A percentile compares a stretch with the other conserved stretches of the same genome.
phyloP scores from a whole-genome alignment of 306 rosid genomes.

The Glycyrrhiza uralensis region DNA sequence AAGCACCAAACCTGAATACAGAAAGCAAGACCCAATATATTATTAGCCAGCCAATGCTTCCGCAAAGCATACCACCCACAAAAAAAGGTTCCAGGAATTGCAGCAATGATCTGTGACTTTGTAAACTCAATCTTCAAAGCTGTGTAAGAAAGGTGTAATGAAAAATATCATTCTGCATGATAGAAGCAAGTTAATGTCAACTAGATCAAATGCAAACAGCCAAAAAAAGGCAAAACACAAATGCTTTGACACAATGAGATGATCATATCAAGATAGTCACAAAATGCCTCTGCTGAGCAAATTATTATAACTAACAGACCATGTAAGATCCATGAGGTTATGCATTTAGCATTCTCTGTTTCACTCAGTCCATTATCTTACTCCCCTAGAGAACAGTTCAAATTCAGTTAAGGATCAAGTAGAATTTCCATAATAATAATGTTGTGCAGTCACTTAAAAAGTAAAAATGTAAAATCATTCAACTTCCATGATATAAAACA shows the following conservation, averaged over 20 bases:
- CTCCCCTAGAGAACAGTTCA: no score
- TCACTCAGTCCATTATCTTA: no score
- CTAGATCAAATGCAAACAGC: constrained; percentile 39
- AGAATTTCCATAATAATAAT: no score
- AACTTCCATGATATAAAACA: no score
- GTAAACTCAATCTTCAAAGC: constrained; percentile 95
- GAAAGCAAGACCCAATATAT: constrained; percentile 75
- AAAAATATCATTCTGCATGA: constrained; percentile 73
- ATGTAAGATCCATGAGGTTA: no score
- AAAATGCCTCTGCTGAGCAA: no score
- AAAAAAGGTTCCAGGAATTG: constrained; percentile 83
- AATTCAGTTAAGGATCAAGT: no score
- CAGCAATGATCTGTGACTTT: constrained; percentile 75
- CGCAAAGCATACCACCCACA: constrained; percentile 81
- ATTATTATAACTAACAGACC: no score
- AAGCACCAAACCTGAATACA: constrained; percentile 70
- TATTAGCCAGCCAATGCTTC: constrained; percentile 95
- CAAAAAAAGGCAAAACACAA: not conserved
- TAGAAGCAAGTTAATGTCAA: constrained; percentile 50
- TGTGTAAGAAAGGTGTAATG: constrained; percentile 73
- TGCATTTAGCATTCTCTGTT: no score
- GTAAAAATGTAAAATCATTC: no score
- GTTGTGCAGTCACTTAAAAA: no score
- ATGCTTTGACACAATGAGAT: not conserved
- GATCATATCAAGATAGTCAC: not conserved